phyloP scores from a whole-genome alignment of 108 stramenopile species.

The Cyclotella kingstonii region DNA sequence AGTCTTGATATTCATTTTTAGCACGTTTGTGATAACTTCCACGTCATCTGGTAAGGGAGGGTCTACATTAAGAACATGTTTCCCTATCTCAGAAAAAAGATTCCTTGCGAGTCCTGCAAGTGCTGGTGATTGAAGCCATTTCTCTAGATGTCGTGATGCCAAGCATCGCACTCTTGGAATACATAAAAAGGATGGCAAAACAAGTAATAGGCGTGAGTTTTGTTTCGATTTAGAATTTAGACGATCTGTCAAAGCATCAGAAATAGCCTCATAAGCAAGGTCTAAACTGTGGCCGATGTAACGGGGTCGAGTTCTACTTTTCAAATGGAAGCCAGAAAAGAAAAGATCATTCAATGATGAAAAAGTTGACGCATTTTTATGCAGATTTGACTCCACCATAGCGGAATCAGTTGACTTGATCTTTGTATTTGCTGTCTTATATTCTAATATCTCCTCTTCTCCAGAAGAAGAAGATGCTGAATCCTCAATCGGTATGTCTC shows the following conservation, averaged over 20 bases:
- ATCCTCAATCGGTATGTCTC: no score
- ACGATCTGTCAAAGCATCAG: conserved; percentile 47
- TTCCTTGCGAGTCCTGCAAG: conserved; percentile 68
- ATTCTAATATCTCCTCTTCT: conserved; percentile 22
- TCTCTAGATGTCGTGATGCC: conserved; percentile 56
- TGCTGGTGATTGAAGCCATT: conserved; percentile 83
- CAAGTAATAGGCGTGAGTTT: conserved; percentile 64
- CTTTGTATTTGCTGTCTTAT: background rate
- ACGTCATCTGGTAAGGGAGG: conserved; percentile 67
- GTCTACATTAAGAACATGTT: conserved; percentile 48
- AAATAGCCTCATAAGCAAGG: conserved; percentile 45
- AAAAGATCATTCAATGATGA: background rate
- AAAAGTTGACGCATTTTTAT: background rate
- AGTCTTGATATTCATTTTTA: conserved; percentile 70
- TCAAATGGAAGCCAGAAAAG: conserved; percentile 33
- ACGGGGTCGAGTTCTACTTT: conserved; percentile 48
- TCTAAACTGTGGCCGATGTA: conserved; percentile 56
- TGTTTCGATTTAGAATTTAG: conserved; percentile 75
- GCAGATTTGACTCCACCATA: no score
- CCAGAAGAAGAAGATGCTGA: conserved; percentile 25
- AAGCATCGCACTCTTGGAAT: conserved; percentile 58
- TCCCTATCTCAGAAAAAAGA: conserved; percentile 57
- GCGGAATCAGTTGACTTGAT: background rate
- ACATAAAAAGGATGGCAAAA: conserved; percentile 52
- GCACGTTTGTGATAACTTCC: conserved; percentile 55